Evolutionary conservation across 768 basidiomycete species (phyloP), one percentile per base, ranked within the genome.

Genomic region (Lactarius pseudohatsudake): DNA sequence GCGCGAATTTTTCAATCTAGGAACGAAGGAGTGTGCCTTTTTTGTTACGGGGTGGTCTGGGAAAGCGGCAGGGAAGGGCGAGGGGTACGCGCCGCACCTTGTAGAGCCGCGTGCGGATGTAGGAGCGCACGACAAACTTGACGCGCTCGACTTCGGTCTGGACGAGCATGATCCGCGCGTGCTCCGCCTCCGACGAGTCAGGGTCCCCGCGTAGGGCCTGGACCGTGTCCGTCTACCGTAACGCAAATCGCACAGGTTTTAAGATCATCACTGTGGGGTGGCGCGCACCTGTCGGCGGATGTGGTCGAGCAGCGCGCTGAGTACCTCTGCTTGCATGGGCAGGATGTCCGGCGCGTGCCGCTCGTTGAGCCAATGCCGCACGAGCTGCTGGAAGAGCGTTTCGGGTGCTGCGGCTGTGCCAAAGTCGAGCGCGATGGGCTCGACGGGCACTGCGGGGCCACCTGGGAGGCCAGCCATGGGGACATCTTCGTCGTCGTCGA

Each of bases 111-210:
- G 91, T 92, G 28, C 96, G 84, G 5, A 96, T 84, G 75, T 96
- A 98, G 1, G 93, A 92, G 64, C 95, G 80, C 30, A 97, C 86
- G 63, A 96, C 85, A 73, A 94, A 98, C 77, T 94, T 96, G 72
- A 94, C 92, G 50, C 96, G 86, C 74, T 98, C 95, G 71, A 96
- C 86, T 77, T 98, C 95, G 0, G 93, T 96, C 77, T 96, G 93
- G 0, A 92, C 95, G 61, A 98, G 88, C 81, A 94, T 89, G 40
- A 96, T 91, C 70, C 93, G 82, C 67, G 95, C 91, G 72, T 98
- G 94, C 69, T 98, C 95, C 68, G 96, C 94, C 72, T 96, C 94
- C 1, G 90, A 92, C 2, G 92, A 89, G 43, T 86, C 84, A 0
- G 92, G 90, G 75, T 96, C 93, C 30, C 86, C 85, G 4, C 91